A percentile compares a stretch with the other conserved stretches of the same genome.
Evolutionary conservation across 192 early-diverging fungal species (phyloP).

Genomic region (Coemansia reversa): DNA sequence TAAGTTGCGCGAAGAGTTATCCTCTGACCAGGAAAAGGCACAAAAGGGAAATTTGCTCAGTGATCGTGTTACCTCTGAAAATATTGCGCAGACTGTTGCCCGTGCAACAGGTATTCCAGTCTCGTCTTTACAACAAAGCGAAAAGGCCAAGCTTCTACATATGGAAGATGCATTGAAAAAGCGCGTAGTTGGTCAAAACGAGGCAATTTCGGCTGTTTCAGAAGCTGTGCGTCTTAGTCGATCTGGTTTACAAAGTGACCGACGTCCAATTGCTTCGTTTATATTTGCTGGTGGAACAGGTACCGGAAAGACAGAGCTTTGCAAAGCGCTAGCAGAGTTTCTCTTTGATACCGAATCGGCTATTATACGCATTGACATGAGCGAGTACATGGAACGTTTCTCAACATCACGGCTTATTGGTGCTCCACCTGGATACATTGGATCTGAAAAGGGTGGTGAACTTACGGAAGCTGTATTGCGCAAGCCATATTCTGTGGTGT

Average conservation of each 20-base stretch:
- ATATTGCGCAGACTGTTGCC: slow-evolving; percentile 72
- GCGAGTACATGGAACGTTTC: slow-evolving; percentile 74
- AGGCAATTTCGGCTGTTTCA: slow-evolving; percentile 65
- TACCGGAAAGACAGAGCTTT: slow-evolving; percentile 78
- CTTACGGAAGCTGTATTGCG: slow-evolving; percentile 77
- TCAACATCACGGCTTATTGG: slow-evolving; percentile 73
- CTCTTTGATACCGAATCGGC: slow-evolving; percentile 72
- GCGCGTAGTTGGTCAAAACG: slow-evolving; percentile 73
- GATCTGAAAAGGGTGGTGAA: slow-evolving; percentile 75
- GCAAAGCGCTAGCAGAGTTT: slow-evolving; percentile 74
- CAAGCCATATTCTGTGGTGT: slow-evolving; percentile 74
- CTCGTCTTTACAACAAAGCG: slow-evolving; percentile 64
- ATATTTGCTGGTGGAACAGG: slow-evolving; percentile 85
- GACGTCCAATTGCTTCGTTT: slow-evolving; percentile 72
- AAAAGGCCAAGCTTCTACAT: slow-evolving; percentile 67
- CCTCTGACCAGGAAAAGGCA: slow-evolving; percentile 55
- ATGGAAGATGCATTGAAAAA: slow-evolving; percentile 63
- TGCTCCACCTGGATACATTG: slow-evolving; percentile 78
- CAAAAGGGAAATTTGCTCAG: slow-evolving; percentile 62
- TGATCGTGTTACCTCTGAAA: slow-evolving; percentile 77
- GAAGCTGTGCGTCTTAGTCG: slow-evolving; percentile 75
- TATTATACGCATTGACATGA: slow-evolving; percentile 78
- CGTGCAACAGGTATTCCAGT: slow-evolving; percentile 82
- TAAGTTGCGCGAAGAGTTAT: slow-evolving; percentile 64
- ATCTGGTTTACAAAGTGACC: slow-evolving; percentile 74